A percentile compares a stretch with the other conserved stretches of the same genome.
Evolutionary conservation across 208 protist species (phyloP).

Genomic region (Leishmania lainsoni): DNA sequence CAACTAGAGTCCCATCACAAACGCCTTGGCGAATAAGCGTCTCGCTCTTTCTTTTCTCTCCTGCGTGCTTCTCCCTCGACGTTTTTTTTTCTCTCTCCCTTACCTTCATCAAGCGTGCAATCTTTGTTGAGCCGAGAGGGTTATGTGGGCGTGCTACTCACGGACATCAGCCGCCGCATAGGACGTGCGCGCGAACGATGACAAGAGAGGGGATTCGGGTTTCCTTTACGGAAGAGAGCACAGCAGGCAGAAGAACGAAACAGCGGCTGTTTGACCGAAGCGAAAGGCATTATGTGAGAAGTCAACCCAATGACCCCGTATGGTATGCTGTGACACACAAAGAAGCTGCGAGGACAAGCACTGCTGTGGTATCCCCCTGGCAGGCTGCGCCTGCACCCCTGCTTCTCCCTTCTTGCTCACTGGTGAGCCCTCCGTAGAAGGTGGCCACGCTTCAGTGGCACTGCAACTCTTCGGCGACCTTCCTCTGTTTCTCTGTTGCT

Average conservation of each 20-base stretch:
- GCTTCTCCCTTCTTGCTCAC: conserved; percentile 2
- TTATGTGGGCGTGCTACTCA: neutral
- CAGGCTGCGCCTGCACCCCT: neutral
- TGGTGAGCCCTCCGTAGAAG: neutral
- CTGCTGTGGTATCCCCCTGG: neutral
- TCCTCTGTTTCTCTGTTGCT: neutral
- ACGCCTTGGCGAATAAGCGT: neutral
- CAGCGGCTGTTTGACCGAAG: neutral
- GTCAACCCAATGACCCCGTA: neutral
- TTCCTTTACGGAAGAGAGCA: neutral
- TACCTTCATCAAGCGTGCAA: neutral
- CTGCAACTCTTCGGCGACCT: neutral
- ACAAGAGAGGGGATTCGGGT: neutral
- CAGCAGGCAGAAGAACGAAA: neutral
- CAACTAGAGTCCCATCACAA: neutral
- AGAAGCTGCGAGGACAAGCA: neutral
- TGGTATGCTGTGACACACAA: neutral
- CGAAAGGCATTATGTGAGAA: neutral
- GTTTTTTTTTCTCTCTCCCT: neutral
- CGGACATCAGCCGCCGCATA: neutral
- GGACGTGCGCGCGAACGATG: neutral
- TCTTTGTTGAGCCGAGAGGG: neutral
- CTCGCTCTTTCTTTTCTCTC: conserved; percentile 3
- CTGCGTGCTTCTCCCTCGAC: neutral
- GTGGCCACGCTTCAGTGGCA: neutral